Conservation (phyloP, 2,329 filamentous ascomycete species). For the Neofusicoccum sp. region DNA sequence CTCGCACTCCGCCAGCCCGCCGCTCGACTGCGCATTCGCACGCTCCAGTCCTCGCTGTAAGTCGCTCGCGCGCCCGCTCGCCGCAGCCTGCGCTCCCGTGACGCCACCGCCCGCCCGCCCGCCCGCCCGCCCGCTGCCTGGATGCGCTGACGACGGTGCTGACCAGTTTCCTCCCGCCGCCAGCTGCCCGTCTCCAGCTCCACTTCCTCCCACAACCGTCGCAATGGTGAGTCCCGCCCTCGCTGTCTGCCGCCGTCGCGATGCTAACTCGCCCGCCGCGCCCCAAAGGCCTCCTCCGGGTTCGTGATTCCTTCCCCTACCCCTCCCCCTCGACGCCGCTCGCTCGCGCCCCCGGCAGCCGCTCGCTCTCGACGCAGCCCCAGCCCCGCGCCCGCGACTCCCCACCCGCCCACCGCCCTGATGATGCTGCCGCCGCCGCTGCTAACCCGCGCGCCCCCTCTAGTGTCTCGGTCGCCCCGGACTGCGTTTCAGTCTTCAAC, state of each 20-base stretch:
- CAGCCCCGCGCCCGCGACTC: constrained; percentile 16
- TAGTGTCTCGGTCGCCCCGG: constrained; percentile 72
- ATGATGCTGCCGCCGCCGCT: not conserved
- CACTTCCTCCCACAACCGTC: constrained; percentile 9
- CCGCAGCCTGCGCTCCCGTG: not conserved
- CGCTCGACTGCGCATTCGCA: constrained; percentile 13
- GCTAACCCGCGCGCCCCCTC: constrained; percentile 10
- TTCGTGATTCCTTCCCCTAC: constrained; percentile 35
- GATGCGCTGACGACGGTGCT: constrained; percentile 36
- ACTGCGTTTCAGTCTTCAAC: constrained; percentile 73
- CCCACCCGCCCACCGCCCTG: not conserved
- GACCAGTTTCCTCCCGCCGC: constrained; percentile 29
- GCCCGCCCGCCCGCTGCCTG: constrained; percentile 4
- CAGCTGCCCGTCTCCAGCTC: constrained; percentile 7
- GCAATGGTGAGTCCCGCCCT: constrained; percentile 18
- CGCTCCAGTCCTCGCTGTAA: constrained; percentile 15
- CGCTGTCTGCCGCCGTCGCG: not conserved
- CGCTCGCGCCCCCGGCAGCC: constrained; percentile 25
- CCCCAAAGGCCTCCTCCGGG: constrained; percentile 46
- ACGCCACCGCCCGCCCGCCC: constrained; percentile 12
- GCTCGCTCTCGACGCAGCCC: constrained; percentile 22
- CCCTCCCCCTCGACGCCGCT: constrained; percentile 21
- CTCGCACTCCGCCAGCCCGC: not conserved
- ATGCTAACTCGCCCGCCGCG: constrained; percentile 5
- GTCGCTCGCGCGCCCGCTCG: constrained; percentile 1